A percentile compares a stretch with the other conserved stretches of the same genome.
Conservation (phyloP, 495 filamentous ascomycete species). For the Penicillium dipodomyicola region DNA sequence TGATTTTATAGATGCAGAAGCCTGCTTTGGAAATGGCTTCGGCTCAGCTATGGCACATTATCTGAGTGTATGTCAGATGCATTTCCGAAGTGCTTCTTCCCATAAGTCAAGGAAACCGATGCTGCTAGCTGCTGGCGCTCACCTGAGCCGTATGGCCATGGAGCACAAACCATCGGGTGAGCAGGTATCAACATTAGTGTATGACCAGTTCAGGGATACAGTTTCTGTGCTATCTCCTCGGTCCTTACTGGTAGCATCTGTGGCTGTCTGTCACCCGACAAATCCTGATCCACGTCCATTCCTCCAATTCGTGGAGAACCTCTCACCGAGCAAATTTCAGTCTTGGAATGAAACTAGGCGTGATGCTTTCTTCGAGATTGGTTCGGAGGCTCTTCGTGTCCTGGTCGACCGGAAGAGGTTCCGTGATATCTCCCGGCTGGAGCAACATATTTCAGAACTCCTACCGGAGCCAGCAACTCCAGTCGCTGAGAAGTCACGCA, state of each 20-base stretch:
- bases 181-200: constrained; percentile 24
- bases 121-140: constrained; percentile 26
- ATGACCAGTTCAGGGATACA: constrained; percentile 32
- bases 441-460: constrained; percentile 32
- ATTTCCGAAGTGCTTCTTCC: constrained; percentile 14
- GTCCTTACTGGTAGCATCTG: constrained; percentile 23
- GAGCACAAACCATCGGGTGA: constrained; percentile 18
- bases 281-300: constrained; percentile 34
- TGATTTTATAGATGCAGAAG: constrained; percentile 36
- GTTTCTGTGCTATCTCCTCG: constrained; percentile 30
- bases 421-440: constrained; percentile 31
- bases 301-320: constrained; percentile 24
- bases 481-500: constrained; percentile 10
- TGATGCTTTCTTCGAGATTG: constrained; percentile 29
- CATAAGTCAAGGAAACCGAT: constrained; percentile 19
- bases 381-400: constrained; percentile 38
- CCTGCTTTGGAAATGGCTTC: constrained; percentile 35
- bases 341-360: constrained; percentile 22
- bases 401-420: constrained; percentile 33
- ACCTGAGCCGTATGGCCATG: constrained; percentile 27
- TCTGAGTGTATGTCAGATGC: constrained; percentile 25
- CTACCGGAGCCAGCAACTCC: constrained; percentile 22
- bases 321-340: constrained; percentile 18
- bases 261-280: constrained; percentile 38
- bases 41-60: constrained; percentile 33